These are phyloP conservation scores for Debaryomyces nepalensis DNA, from an alignment of 1,139 yeast genomes.

Conservation along the genomic window DNA sequence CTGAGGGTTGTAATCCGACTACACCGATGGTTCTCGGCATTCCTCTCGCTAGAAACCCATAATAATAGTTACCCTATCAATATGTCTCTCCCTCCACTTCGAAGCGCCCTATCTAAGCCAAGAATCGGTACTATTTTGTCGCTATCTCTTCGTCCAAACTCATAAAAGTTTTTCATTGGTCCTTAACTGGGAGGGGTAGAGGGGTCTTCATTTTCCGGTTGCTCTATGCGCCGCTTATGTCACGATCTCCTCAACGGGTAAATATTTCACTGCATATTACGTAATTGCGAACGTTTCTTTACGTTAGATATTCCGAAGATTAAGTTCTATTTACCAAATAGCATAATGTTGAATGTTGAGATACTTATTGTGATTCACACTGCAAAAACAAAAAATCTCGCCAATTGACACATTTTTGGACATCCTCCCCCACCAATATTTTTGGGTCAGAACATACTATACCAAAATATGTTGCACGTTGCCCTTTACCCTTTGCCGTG, in stretches of 20 bases:
- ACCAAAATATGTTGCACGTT: too few relatives aligned
- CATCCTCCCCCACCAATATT: background rate
- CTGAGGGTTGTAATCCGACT: too few relatives aligned
- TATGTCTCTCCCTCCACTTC: background rate
- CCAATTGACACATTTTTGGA: background rate
- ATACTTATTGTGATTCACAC: too few relatives aligned
- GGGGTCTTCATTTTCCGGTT: background rate
- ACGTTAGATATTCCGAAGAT: slow-evolving; percentile 3
- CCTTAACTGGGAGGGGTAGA: background rate
- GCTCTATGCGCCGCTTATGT: background rate
- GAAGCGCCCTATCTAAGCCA: background rate
- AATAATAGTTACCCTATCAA: too few relatives aligned
- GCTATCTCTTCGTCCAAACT: background rate
- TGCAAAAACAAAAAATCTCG: too few relatives aligned
- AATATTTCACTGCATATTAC: background rate
- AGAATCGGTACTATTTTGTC: background rate
- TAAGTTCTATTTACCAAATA: background rate
- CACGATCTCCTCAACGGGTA: slow-evolving; percentile 6
- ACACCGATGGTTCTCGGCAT: too few relatives aligned
- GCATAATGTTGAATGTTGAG: too few relatives aligned
- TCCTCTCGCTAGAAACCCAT: too few relatives aligned
- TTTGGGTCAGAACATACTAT: background rate
- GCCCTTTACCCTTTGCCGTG: too few relatives aligned
- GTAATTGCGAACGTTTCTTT: background rate
- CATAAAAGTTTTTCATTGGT: slow-evolving; percentile 5